Percentiles rank a stretch among this genome's conserved stretches.
Conservation (phyloP, 1,284 basidiomycete species). For the Meripilus lineatus region DNA sequence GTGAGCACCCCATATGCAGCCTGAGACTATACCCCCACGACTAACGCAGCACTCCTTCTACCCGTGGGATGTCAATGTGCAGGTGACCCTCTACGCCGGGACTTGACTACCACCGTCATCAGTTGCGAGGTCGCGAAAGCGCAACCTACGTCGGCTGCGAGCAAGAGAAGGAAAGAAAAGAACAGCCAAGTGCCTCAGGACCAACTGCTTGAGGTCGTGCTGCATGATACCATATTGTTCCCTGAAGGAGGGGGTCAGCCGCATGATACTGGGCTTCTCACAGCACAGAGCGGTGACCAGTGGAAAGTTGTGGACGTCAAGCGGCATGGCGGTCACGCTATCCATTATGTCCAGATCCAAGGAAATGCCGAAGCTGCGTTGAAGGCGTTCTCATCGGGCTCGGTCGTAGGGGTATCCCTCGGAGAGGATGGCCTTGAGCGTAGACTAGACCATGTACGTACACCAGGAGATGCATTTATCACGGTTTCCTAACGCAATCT, state of each 20-base stretch:
- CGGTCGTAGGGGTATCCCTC: constrained; percentile 50
- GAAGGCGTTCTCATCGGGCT: constrained; percentile 43
- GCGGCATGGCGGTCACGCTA: constrained; percentile 68
- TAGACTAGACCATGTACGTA: constrained; percentile 73
- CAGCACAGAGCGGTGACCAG: constrained; percentile 33
- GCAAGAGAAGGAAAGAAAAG: constrained; percentile 51
- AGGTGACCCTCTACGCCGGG: constrained; percentile 64
- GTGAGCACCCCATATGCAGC: constrained; percentile 32
- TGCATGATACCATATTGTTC: constrained; percentile 84
- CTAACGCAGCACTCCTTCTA: no score
- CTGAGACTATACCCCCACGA: no score
- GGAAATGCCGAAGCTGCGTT: constrained; percentile 39
- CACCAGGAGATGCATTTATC: no score
- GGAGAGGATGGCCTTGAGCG: constrained; percentile 63
- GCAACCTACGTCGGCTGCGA: constrained; percentile 30
- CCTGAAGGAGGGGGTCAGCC: constrained; percentile 90
- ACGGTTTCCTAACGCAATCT: no score
- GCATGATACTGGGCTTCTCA: constrained; percentile 69
- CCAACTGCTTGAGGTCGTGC: constrained; percentile 57
- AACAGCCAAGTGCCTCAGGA: constrained; percentile 39
- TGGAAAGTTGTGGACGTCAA: constrained; percentile 72
- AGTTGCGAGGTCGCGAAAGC: constrained; percentile 40
- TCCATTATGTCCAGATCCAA: constrained; percentile 66
- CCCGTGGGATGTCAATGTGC: no score
- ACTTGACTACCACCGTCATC: constrained; percentile 51